Percentiles rank a stretch among this genome's conserved stretches.
Evolutionary conservation across 2,329 filamentous ascomycete genomes (phyloP).

Genomic region (Ceratocystis huliohia): DNA sequence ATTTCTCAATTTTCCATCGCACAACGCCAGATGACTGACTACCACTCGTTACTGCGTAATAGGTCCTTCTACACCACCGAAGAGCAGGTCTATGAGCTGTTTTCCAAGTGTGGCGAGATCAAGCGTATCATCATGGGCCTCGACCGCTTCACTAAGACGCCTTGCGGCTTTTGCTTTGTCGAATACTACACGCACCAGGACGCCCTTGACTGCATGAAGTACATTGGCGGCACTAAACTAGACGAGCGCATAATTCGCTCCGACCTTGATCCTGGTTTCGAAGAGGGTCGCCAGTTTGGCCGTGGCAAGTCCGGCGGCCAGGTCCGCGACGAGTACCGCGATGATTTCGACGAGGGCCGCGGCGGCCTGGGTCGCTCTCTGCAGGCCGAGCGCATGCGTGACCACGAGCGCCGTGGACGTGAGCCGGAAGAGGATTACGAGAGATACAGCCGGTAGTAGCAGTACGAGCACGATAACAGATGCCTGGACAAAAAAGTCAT

Average conservation of each 20-base stretch:
- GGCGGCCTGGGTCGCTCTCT: slow-evolving; percentile 77
- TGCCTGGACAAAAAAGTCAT: neutral
- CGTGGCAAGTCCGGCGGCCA: slow-evolving; percentile 92
- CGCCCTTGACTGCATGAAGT: slow-evolving; percentile 96
- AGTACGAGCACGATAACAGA: neutral
- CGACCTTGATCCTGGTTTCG: slow-evolving; percentile 88
- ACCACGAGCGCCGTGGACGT: slow-evolving; percentile 28
- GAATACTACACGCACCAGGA: slow-evolving; percentile 98
- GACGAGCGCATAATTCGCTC: slow-evolving; percentile 95
- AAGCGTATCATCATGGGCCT: slow-evolving; percentile 97
- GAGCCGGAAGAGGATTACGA: slow-evolving; percentile 30
- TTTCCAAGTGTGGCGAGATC: slow-evolving; percentile 93
- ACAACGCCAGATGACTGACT: slow-evolving; percentile 10
- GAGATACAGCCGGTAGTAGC: slow-evolving; percentile 21
- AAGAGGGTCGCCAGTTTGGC: slow-evolving; percentile 91
- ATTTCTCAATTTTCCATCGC: neutral
- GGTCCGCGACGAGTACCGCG: slow-evolving; percentile 92
- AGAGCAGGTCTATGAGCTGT: slow-evolving; percentile 96
- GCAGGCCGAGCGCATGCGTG: slow-evolving; percentile 37
- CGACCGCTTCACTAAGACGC: slow-evolving; percentile 92
- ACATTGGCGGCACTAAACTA: slow-evolving; percentile 92
- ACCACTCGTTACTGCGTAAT: slow-evolving; percentile 21
- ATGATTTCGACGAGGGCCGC: slow-evolving; percentile 90
- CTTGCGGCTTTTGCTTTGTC: slow-evolving; percentile 98
- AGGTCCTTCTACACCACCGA: slow-evolving; percentile 97